Evolutionary conservation across 2,329 filamentous ascomycete genomes (phyloP).

Genomic region (Aspergillus piperis): DNA sequence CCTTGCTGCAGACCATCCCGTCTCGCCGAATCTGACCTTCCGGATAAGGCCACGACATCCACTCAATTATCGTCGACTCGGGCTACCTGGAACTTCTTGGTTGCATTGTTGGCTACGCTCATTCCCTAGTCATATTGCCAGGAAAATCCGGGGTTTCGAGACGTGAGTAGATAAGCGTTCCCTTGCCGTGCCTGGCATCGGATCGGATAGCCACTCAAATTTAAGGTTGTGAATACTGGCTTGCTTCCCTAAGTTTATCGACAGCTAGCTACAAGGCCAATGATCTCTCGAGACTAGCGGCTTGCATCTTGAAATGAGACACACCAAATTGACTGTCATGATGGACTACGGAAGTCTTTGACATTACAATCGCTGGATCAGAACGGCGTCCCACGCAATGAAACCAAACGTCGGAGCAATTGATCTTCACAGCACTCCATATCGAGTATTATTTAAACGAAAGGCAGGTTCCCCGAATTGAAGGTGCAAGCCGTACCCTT

Average conservation of each 20-base stretch:
- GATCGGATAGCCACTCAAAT: conserved; percentile 8
- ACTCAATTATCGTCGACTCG: not conserved
- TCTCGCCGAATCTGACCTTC: not conserved
- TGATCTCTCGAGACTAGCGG: not conserved
- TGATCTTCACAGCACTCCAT: not conserved
- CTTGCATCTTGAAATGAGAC: not conserved
- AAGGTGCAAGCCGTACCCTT: not conserved
- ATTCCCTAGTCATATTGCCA: not conserved
- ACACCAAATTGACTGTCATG: not conserved
- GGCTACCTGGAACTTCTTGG: not conserved
- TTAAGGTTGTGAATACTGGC: not conserved
- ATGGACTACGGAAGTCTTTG: not conserved
- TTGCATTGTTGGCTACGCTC: not conserved
- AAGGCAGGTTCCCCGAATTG: conserved; percentile 15
- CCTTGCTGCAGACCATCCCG: not conserved
- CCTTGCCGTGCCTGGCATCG: conserved; percentile 9
- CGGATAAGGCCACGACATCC: not conserved
- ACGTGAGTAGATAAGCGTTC: conserved; percentile 5
- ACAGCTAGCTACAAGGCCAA: conserved; percentile 1
- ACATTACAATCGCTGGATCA: not conserved
- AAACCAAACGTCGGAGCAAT: not conserved
- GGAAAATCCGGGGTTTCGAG: conserved; percentile 2
- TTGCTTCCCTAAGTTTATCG: not conserved
- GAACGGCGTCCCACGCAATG: not conserved
- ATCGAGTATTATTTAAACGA: conserved; percentile 5